Evolutionary conservation across 2,329 filamentous ascomycete species (phyloP).

Genomic region (Claviceps purpurea): DNA sequence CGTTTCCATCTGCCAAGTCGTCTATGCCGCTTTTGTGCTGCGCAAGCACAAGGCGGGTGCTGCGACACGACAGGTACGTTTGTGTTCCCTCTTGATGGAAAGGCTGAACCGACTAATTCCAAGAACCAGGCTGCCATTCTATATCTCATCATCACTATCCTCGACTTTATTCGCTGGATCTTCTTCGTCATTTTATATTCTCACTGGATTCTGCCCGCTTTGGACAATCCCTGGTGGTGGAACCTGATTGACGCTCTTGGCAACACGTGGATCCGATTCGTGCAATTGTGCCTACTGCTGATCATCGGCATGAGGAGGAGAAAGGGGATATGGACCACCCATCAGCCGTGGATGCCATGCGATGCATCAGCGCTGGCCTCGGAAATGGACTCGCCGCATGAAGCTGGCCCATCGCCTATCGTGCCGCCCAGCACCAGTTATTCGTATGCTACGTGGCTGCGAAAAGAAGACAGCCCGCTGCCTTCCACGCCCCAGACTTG

Average conservation of each 20-base stretch:
- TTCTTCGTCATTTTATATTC: constrained; percentile 5
- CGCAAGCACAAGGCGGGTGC: constrained; percentile 5
- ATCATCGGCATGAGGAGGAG: constrained; percentile 5
- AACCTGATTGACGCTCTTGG: constrained; percentile 4
- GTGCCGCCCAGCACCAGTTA: constrained; percentile 3
- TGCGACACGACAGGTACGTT: constrained; percentile 4
- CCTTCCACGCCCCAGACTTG: not conserved
- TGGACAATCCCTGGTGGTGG: constrained; percentile 5
- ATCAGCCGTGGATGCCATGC: constrained; percentile 2
- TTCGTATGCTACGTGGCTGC: not conserved
- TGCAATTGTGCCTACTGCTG: constrained; percentile 2
- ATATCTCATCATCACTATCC: constrained; percentile 1
- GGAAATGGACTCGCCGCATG: constrained; percentile 3
- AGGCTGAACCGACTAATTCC: too few species aligned
- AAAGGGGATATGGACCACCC: constrained; percentile 6
- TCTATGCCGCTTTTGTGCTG: constrained; percentile 6
- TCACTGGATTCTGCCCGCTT: constrained; percentile 3
- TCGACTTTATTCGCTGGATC: constrained; percentile 5
- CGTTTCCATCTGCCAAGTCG: constrained; percentile 3
- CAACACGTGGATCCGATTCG: constrained; percentile 6
- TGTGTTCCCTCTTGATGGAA: not conserved
- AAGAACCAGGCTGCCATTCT: constrained; percentile 2
- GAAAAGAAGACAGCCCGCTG: not conserved
- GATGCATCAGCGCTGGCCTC: not conserved
- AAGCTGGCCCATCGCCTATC: constrained; percentile 1